Conservation (phyloP, 805 yeast genomes). For the Myxozyma sirexii region DNA sequence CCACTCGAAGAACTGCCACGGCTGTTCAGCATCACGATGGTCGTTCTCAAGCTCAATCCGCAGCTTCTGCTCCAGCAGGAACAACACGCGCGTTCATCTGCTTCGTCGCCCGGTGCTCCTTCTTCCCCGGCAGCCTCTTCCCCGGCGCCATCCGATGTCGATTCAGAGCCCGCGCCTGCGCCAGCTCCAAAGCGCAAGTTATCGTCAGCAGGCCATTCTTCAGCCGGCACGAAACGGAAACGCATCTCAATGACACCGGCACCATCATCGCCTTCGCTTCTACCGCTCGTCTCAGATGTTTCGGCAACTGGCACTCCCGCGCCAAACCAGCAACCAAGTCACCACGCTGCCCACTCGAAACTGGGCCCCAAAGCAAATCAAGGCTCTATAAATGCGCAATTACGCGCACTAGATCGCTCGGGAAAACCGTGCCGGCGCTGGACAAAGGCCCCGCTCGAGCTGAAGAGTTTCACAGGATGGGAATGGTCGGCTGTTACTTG, state of each 20-base stretch:
- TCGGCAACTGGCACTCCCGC: slow-evolving; percentile 8
- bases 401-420: slow-evolving; percentile 48
- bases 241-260: slow-evolving; percentile 5
- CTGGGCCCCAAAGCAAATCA: slow-evolving; percentile 38
- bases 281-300: slow-evolving; percentile 15
- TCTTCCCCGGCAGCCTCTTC: slow-evolving; percentile 21
- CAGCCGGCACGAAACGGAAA: slow-evolving; percentile 18
- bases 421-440: slow-evolving; percentile 52
- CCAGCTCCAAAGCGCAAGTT: slow-evolving; percentile 8
- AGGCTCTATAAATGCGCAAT: slow-evolving; percentile 42
- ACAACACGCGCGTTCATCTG: slow-evolving; percentile 5
- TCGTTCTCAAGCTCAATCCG: slow-evolving; percentile 27
- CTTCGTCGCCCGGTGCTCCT: slow-evolving; percentile 8
- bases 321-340: slow-evolving; percentile 6
- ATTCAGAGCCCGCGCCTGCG: slow-evolving; percentile 2
- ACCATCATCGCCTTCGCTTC: slow-evolving; percentile 18
- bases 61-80: slow-evolving; percentile 25
- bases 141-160: slow-evolving; percentile 15
- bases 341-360: slow-evolving; percentile 31
- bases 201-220: not conserved
- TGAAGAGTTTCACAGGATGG: slow-evolving; percentile 53
- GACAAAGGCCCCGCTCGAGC: slow-evolving; percentile 46
- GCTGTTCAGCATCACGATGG: too few species aligned
- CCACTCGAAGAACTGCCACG: too few species aligned
- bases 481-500: slow-evolving; percentile 45